Evolutionary conservation across 148 eudicot species (phyloP).

Genomic region (Spergularia bocconei): DNA sequence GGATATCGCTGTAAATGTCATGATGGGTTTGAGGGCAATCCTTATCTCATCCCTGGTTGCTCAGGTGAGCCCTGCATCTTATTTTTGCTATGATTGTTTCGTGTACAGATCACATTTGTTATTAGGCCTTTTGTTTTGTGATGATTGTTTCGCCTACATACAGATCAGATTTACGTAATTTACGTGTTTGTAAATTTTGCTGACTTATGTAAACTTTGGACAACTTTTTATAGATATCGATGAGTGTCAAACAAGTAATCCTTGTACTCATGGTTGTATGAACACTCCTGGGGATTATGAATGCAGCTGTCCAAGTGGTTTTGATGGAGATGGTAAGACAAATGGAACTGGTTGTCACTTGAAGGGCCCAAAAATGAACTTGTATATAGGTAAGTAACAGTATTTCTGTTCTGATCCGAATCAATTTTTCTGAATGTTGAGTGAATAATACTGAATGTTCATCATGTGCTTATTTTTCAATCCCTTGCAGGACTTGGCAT

Average conservation of each 20-base stretch:
- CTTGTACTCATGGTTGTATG: not conserved
- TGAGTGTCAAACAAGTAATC: not conserved
- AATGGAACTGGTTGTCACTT: not conserved
- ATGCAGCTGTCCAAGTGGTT: not conserved
- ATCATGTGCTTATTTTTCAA: no score
- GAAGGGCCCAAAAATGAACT: not conserved
- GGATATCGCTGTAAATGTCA: not conserved
- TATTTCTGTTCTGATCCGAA: not conserved
- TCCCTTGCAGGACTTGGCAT: not conserved
- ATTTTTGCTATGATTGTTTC: no score
- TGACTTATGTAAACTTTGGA: not conserved
- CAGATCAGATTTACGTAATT: no score
- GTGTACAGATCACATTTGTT: no score
- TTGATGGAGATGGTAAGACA: not conserved
- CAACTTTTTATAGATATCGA: not conserved
- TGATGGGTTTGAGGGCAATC: not conserved
- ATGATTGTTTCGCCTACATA: no score
- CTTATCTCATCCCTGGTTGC: not conserved
- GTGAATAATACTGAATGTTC: no score
- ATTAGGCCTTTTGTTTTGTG: no score
- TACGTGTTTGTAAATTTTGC: no score
- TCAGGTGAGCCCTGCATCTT: not conserved
- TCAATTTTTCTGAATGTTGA: not conserved
- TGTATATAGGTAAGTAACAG: not conserved
- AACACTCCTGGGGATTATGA: not conserved